Evolutionary conservation across 73 alveolate species (phyloP).

Genomic region (Paramecium primaurelia): DNA sequence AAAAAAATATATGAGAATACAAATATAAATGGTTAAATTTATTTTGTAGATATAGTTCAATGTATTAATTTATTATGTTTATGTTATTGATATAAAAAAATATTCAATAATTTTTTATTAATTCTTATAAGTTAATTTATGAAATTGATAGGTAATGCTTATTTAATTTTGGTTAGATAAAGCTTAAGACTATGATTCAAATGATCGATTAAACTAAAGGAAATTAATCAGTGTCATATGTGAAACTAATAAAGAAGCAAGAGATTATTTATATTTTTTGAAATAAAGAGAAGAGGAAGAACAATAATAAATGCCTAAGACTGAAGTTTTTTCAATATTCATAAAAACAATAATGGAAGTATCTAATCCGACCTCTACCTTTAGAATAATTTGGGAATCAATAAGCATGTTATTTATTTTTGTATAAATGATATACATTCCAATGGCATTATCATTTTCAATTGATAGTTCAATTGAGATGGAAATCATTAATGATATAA

Average conservation of each 20-base stretch:
- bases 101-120: background rate
- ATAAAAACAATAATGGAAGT: background rate
- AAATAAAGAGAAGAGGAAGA: background rate
- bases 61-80: background rate
- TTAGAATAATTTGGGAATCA: conserved; percentile 74
- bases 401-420: conserved; percentile 57
- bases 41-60: background rate
- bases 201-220: background rate
- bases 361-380: conserved; percentile 66
- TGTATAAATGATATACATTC: conserved; percentile 43
- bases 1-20: too few species aligned
- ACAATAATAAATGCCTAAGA: background rate
- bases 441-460: background rate
- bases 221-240: background rate
- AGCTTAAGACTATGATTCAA: background rate
- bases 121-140: background rate
- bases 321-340: background rate
- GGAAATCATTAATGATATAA: conserved; percentile 30
- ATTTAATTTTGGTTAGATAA: background rate
- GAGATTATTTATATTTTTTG: conserved; percentile 21
- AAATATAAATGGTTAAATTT: background rate
- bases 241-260: conserved; percentile 13
- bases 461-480: background rate
- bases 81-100: background rate
- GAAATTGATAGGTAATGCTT: background rate